Conservation (phyloP, 1,284 basidiomycete genomes). For the Microbotryum scabiosae region DNA sequence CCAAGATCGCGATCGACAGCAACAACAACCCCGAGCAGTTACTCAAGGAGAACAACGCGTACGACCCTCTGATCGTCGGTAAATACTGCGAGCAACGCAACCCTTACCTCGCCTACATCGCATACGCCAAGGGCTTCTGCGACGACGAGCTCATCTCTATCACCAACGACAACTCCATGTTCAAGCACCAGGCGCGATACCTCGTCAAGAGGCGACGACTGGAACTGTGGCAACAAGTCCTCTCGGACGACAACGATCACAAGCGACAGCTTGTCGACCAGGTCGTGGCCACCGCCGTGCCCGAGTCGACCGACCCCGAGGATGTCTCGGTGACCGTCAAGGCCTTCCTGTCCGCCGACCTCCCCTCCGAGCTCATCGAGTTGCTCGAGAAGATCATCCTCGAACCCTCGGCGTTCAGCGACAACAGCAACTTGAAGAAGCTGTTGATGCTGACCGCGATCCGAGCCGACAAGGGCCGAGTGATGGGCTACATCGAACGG, state of each 20-base stretch:
- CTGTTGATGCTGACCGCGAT: constrained; percentile 91
- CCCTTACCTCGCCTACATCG: constrained; percentile 97
- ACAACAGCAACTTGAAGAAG: constrained; percentile 93
- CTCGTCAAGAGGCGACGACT: constrained; percentile 91
- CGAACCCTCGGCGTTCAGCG: constrained; percentile 93
- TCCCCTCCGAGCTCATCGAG: constrained; percentile 95
- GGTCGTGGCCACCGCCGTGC: constrained; percentile 88
- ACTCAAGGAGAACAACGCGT: constrained; percentile 97
- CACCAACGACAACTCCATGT: constrained; percentile 99
- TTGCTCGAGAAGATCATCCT: constrained; percentile 98
- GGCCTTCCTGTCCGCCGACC: constrained; percentile 93
- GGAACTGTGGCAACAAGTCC: constrained; percentile 94
- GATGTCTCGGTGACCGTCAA: constrained; percentile 99
- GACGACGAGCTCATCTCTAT: constrained; percentile 96
- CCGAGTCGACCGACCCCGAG: constrained; percentile 95
- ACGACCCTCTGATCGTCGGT: constrained; percentile 91
- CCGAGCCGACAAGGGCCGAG: constrained; percentile 96
- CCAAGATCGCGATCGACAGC: constrained; percentile 97
- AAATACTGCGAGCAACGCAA: constrained; percentile 99
- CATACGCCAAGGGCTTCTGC: constrained; percentile 98
- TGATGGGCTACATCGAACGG: constrained; percentile 97
- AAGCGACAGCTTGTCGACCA: constrained; percentile 87
- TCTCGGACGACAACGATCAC: constrained; percentile 80
- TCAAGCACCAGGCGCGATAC: constrained; percentile 98
- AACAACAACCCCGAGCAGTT: constrained; percentile 97